Evolutionary conservation across 768 basidiomycete genomes (phyloP), one percentile per base, ranked within the genome.

Genomic region (Rubroboletus pulcherrimus): DNA sequence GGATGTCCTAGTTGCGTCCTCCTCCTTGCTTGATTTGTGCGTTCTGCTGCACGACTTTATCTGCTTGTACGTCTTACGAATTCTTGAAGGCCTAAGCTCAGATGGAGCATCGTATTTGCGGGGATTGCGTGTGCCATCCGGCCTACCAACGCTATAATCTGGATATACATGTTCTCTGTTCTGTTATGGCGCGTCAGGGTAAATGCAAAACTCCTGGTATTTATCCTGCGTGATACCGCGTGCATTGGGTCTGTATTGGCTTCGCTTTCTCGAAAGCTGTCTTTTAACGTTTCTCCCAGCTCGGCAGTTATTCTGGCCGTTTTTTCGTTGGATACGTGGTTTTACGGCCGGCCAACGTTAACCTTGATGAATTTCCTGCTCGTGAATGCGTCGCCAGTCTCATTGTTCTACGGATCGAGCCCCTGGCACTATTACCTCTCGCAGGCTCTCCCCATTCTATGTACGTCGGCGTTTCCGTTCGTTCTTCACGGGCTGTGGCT

Each of bases 321-420:
- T 37, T 78, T 81, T 57, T 49, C 59, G 5, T 48, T 91, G 42
- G 97, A 98, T 70, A 83, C 86, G 29, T 31, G 77, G 5, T 93
- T 91, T 74, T 89, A 91, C 63, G 77, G 79, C 11, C 74, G 70
- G 56, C 77, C 78, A 0, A 88, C 84, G 4, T 75, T 93, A 61
- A 93, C 94, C 0, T 81, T 89, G 2, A 68, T 89, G 39, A 92
- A 91, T 63, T 99, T 99, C 71, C 67, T 96, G 29, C 71, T 78
- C 26, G 85, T 87, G 46, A 99, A 99, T 66, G 70, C 93, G 12
- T 87, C 94, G 5, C 78, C 83, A 3, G 82, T 98, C 34, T 96
- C 97, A 0, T 74, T 87, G n/a, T 97, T 97, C 73, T 99, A 98
- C 66, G 97, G 97, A 19, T 74, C 79, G 3, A 92, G 82, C 62